Evolutionary conservation across 192 early-diverging fungal species (phyloP).

Genomic region (Coemansia sp.): DNA sequence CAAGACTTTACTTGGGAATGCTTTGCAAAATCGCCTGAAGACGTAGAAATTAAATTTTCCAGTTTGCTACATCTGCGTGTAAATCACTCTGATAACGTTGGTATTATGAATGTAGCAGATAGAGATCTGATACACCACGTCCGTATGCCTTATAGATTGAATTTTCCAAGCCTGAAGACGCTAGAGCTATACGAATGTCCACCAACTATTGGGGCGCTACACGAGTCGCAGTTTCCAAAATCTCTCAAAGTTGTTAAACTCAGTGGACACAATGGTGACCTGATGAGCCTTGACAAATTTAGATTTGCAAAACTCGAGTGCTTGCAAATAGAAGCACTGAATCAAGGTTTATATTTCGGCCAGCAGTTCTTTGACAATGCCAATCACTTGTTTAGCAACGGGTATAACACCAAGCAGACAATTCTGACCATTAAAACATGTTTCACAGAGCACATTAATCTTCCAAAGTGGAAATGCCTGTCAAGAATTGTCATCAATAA

Average conservation of each 20-base stretch:
- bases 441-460: neutral
- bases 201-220: neutral
- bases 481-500: neutral
- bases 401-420: neutral
- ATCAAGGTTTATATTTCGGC: neutral
- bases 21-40: neutral
- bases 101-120: neutral
- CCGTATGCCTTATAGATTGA: neutral
- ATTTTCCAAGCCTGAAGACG: neutral
- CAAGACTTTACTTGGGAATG: neutral
- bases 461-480: neutral
- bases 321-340: neutral
- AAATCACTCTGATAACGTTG: neutral
- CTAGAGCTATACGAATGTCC: neutral
- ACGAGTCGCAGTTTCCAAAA: neutral
- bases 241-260: neutral
- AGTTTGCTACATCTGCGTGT: neutral
- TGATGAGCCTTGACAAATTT: neutral
- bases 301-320: neutral
- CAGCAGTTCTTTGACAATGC: neutral
- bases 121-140: neutral
- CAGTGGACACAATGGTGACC: neutral
- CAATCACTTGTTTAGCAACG: neutral
- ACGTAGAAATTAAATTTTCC: neutral
- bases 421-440: neutral